Percentiles rank a stretch among this genome's conserved stretches.
These are phyloP conservation scores for Coriaria nepalensis DNA, from an alignment of 306 rosid genomes.

Conservation along the genomic window DNA sequence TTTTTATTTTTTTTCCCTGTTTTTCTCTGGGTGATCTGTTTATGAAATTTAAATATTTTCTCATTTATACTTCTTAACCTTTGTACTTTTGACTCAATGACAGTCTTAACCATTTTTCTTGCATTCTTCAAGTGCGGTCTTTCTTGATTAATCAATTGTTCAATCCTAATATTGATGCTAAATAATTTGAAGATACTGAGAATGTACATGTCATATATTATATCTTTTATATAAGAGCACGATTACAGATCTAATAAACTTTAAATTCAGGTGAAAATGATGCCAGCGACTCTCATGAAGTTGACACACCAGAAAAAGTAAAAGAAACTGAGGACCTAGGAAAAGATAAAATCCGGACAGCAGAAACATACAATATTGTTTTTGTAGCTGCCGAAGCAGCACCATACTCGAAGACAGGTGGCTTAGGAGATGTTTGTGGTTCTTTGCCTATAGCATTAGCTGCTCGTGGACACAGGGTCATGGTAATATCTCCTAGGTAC, in stretches of 20 bases:
- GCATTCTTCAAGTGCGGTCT: too few species aligned
- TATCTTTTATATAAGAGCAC: slow-evolving; percentile 2
- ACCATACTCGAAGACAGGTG: slow-evolving; percentile 86
- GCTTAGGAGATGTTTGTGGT: slow-evolving; percentile 91
- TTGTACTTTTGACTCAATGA: too few species aligned
- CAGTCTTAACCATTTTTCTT: too few species aligned
- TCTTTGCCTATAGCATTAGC: slow-evolving; percentile 76
- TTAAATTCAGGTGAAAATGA: slow-evolving; percentile 16
- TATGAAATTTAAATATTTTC: too few species aligned
- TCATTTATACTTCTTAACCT: too few species aligned
- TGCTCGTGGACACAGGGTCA: slow-evolving; percentile 71
- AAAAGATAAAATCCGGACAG: slow-evolving; percentile 20
- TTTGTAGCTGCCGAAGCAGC: slow-evolving; percentile 77
- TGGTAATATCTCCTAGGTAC: slow-evolving; percentile 83
- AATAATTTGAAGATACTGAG: not conserved
- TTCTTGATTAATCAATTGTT: too few species aligned
- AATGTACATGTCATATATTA: not conserved
- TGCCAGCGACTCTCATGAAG: slow-evolving; percentile 11
- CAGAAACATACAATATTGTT: slow-evolving; percentile 29
- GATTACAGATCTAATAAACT: not conserved
- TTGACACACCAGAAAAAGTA: slow-evolving; percentile 6
- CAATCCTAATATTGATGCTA: not conserved
- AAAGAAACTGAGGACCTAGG: slow-evolving; percentile 14
- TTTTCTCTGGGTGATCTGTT: too few species aligned
- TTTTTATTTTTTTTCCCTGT: too few species aligned